These are phyloP conservation scores for Lipomyces starkeyi DNA, from an alignment of 805 yeast genomes.

Conservation along the genomic window DNA sequence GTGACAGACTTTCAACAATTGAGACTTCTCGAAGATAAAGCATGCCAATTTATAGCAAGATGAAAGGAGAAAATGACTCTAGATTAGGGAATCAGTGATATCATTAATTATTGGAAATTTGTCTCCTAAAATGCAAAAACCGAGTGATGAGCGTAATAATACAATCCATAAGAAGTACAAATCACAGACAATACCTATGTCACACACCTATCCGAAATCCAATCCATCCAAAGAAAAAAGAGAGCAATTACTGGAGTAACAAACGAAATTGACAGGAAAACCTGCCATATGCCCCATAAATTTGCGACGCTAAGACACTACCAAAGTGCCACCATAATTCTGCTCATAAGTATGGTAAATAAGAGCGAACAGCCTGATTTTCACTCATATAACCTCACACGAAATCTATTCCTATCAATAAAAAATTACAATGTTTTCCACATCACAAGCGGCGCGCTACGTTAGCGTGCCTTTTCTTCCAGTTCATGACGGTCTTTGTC, in stretches of 20 bases:
- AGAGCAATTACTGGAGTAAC: not conserved
- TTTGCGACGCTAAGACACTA: not conserved
- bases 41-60: too few species aligned
- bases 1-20: too few species aligned
- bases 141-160: not conserved
- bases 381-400: not conserved
- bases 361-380: not conserved
- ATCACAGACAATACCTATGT: not conserved
- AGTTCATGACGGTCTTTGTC: conserved; percentile 16
- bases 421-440: not conserved
- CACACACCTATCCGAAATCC: not conserved
- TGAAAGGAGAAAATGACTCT: too few species aligned
- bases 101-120: not conserved
- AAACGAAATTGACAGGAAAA: not conserved
- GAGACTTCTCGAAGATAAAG: too few species aligned
- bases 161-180: conserved; percentile 3
- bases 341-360: not conserved
- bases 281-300: not conserved
- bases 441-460: not conserved
- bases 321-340: not conserved
- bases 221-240: not conserved
- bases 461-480: conserved; percentile 4
- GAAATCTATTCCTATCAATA: not conserved
- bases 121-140: not conserved
- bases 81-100: not conserved